Base-by-base conservation (phyloP, 179 eudicot species). In the Camellia oleifera region DNA sequence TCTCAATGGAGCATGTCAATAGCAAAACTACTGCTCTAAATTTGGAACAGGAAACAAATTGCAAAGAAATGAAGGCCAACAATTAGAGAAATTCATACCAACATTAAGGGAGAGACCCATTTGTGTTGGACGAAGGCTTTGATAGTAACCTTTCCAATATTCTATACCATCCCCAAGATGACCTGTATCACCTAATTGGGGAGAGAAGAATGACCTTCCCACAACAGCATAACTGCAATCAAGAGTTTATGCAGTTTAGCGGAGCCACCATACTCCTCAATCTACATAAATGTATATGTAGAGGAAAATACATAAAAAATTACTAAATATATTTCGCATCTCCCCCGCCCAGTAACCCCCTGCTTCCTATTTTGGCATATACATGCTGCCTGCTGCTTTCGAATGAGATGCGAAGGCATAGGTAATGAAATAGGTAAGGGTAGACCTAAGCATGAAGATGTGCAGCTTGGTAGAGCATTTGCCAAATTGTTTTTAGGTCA, bases 61-160 rank as follows among this genome's bases (percentile, higher is more conserved):
- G 7, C 5, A 48, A 48, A 61, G 6, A 61, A 61, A 61, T 5
- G 6, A 17, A 45, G 44, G 14, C 18, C 56, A 14, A 57, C 2
- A 9, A 2, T 4, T 23, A 11, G 6, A 57, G 45, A 26, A 72
- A 52, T 50, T 13, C 57, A 58, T 87, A 93, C 98, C 98, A 50
- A 93, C 81, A 53, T 88, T 95, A 17, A 95, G 83, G 2, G 98
- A 90, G 0, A 92, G 87, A 2, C 98, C 98, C 97, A 93, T 93
- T 63, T 95, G 98, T 6, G 98, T 90, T 17, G 97, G 98, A 0
- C 96, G 90, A 20, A 94, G 81, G 67, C 97, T 93, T 77, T 91
- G 96, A 72, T 91, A 93, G 53, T 87, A 93, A 0, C 98, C 98
- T 81, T 84, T 85, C 93, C 97, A 95, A 62, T 76, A 93, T 66